Evolutionary conservation across 2,329 filamentous ascomycete genomes (phyloP).

Genomic region (Cordyceps cicadae): DNA sequence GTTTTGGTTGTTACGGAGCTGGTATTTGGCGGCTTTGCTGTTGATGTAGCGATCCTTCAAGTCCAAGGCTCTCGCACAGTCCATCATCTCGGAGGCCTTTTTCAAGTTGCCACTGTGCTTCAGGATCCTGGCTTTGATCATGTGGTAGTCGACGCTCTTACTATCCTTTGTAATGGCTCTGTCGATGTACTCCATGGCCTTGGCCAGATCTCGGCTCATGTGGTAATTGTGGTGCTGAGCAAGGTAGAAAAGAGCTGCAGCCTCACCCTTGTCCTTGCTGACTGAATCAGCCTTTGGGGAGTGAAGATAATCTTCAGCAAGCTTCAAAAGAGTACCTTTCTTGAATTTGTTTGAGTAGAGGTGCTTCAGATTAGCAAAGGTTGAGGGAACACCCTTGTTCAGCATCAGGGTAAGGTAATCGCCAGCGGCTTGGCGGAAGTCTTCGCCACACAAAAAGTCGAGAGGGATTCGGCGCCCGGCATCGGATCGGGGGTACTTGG

Average conservation of each 20-base stretch:
- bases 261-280: conserved; percentile 52
- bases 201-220: conserved; percentile 72
- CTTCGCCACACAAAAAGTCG: conserved; percentile 77
- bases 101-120: conserved; percentile 78
- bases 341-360: conserved; percentile 75
- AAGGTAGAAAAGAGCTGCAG: conserved; percentile 83
- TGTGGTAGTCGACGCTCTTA: conserved; percentile 80
- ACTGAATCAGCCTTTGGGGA: conserved; percentile 43
- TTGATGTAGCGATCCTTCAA: conserved; percentile 95
- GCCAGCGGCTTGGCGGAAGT: conserved; percentile 71
- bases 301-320: conserved; percentile 72
- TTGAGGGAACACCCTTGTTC: conserved; percentile 86
- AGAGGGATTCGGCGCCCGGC: conserved; percentile 78
- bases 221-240: conserved; percentile 96
- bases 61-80: conserved; percentile 76
- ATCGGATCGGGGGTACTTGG: conserved; percentile 75
- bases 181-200: conserved; percentile 75
- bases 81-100: conserved; percentile 81
- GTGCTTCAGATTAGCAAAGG: conserved; percentile 93
- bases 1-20: conserved; percentile 84
- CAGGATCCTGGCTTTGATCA: conserved; percentile 90
- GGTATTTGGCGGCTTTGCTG: conserved; percentile 95
- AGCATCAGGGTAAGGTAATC: conserved; percentile 77
- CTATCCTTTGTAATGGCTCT: conserved; percentile 73
- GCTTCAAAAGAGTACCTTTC: conserved; percentile 62